Evolutionary conservation across 768 basidiomycete genomes (phyloP).

Genomic region (Leccinellum albellum): DNA sequence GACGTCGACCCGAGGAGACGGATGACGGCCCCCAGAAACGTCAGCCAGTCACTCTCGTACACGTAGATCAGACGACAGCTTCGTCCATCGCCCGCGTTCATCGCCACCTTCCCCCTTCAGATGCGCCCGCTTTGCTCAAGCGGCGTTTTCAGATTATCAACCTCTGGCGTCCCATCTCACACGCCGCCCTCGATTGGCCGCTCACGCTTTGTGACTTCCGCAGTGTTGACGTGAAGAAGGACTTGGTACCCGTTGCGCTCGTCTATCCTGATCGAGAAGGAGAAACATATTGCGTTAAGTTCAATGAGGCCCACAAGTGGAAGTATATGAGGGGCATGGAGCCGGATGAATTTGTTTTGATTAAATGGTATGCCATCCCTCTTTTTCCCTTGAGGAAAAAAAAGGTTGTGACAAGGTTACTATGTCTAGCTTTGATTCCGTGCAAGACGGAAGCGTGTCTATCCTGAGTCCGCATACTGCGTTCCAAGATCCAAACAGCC

Average conservation of each 20-base stretch:
- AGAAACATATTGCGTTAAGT: constrained; percentile 39
- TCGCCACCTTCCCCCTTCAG: constrained; percentile 39
- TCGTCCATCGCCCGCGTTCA: constrained; percentile 38
- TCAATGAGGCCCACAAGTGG: constrained; percentile 40
- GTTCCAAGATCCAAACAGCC: constrained; percentile 34
- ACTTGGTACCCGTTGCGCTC: neutral
- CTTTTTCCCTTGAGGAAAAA: neutral
- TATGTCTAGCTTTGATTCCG: constrained; percentile 30
- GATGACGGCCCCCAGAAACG: constrained; percentile 39
- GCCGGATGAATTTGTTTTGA: constrained; percentile 44
- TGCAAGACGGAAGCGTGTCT: constrained; percentile 34
- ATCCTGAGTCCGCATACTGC: constrained; percentile 32
- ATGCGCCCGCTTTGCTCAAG: constrained; percentile 38
- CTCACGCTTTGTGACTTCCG: neutral
- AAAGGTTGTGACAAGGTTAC: neutral
- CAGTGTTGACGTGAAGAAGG: neutral
- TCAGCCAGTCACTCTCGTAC: constrained; percentile 41
- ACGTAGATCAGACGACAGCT: constrained; percentile 43
- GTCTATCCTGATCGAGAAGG: constrained; percentile 33
- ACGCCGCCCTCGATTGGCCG: constrained; percentile 9
- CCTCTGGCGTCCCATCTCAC: constrained; percentile 50
- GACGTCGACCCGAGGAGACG: constrained; percentile 35
- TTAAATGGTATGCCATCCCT: constrained; percentile 41
- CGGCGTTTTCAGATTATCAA: constrained; percentile 52
- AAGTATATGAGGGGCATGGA: constrained; percentile 43